Base-by-base conservation (phyloP, 352 stramenopile species). In the Globisporangium takayamanum region DNA sequence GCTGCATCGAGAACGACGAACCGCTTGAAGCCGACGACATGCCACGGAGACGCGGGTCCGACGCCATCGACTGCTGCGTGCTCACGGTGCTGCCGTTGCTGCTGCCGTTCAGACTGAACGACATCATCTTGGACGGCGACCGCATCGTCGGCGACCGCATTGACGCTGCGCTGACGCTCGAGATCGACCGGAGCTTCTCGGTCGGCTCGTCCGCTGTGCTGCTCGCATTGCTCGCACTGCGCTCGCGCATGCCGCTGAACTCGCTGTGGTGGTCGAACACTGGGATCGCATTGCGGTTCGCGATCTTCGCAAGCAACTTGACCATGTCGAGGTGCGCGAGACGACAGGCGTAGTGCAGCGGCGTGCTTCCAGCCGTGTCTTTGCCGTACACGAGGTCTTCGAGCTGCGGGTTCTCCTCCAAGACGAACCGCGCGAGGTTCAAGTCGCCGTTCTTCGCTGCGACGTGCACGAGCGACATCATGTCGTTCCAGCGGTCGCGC, bases 391-490 rank as follows among this genome's bases (percentile, higher is more conserved):
- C 87, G 5, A 95, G 71, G 45, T 95, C 84, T 61, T 96, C 87
- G 39, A 94, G 80, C 59, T 88, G 80, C 14, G 71, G 68, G 36
- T 84, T 90, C 64, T 92, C 84, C 54, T 92, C 84, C 3, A 92
- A 61, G 47, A 96, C 74, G 52, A 94, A 95, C 11, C 80, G 79
- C 26, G 81, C 82, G 20, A 95, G 63, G 55, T 91, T 94, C 46
- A 95, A 46, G 56, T 94, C 84, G 11, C 83, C 80, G 60, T 94
- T 95, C 61, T 91, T 91, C 2, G 84, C 86, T 0, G 87, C 88
- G n/a, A 92, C 84, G 70, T 97, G 88, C 28, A 96, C 78, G 15
- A 96, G 68, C 22, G 84, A 95, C 70, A 94, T 89, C 79, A 91
- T 86, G 37, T 94, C 76, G 61, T 87, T 72, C 26, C 68, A 64